A percentile compares a stretch with the other conserved stretches of the same genome.
Evolutionary conservation across 73 alveolate genomes (phyloP).

Genomic region (Effrenium voratum): DNA sequence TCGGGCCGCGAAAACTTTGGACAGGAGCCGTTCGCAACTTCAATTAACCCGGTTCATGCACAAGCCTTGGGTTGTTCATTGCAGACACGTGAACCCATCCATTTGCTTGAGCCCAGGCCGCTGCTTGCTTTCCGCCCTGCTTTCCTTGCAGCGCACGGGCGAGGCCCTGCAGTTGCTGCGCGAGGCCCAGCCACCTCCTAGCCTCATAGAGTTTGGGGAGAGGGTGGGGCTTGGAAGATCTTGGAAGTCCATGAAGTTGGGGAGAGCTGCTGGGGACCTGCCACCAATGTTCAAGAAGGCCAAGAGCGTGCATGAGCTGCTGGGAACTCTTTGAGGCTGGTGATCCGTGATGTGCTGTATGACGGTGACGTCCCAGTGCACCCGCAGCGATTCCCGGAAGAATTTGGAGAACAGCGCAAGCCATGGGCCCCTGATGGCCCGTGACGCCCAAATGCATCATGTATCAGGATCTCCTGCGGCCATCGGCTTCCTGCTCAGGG

Average conservation of each 20-base stretch:
- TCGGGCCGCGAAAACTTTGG: too few relatives aligned
- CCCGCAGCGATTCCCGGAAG: slow-evolving; percentile 8
- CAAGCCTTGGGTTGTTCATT: too few relatives aligned
- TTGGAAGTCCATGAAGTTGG: background rate
- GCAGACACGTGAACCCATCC: too few relatives aligned
- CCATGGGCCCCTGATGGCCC: background rate
- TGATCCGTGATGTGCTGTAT: slow-evolving; percentile 46
- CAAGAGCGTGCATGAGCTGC: background rate
- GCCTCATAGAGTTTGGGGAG: background rate
- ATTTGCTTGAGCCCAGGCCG: slow-evolving; percentile 39
- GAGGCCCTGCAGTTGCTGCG: slow-evolving; percentile 22
- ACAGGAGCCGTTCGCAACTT: too few relatives aligned
- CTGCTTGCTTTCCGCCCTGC: slow-evolving; percentile 25
- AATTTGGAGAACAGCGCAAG: background rate
- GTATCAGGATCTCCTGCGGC: slow-evolving; percentile 64
- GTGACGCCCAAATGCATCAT: background rate
- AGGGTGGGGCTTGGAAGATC: background rate
- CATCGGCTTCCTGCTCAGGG: slow-evolving; percentile 49
- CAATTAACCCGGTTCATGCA: too few relatives aligned
- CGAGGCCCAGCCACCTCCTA: background rate
- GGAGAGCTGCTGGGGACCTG: background rate
- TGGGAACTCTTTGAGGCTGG: background rate
- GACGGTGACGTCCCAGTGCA: slow-evolving; percentile 29
- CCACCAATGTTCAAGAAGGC: background rate
- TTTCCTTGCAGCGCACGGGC: background rate